Percentiles rank a stretch among this genome's conserved stretches.
Conservation (phyloP, 1,284 basidiomycete genomes). For the Ustilago crameri region DNA sequence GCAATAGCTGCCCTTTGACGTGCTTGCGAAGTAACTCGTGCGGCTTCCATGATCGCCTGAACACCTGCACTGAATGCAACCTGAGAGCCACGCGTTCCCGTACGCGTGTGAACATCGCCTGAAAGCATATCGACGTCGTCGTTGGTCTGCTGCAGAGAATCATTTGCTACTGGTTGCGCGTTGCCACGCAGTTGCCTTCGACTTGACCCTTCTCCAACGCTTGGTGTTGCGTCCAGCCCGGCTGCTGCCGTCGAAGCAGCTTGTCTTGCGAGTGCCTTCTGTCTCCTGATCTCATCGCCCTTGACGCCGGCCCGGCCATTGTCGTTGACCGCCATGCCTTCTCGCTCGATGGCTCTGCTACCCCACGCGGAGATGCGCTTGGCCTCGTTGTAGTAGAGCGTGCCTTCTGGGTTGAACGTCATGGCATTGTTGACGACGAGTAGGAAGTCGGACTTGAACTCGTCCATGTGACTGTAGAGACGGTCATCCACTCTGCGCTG, state of each 20-base stretch:
- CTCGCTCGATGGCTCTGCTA: conserved; percentile 55
- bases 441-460: conserved; percentile 59
- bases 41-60: conserved; percentile 44
- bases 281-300: conserved; percentile 32
- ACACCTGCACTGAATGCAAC: conserved; percentile 39
- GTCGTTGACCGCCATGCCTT: conserved; percentile 57
- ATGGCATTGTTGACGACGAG: conserved; percentile 62
- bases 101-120: conserved; percentile 15
- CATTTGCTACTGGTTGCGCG: conserved; percentile 11
- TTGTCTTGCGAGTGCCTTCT: conserved; percentile 34
- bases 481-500: conserved; percentile 63
- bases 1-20: conserved; percentile 37
- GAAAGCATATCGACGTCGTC: conserved; percentile 5
- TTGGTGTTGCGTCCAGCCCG: background rate
- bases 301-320: conserved; percentile 44
- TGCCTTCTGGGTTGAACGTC: conserved; percentile 62
- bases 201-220: conserved; percentile 6
- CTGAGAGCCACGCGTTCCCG: conserved; percentile 17
- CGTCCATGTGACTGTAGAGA: conserved; percentile 51
- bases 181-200: conserved; percentile 29
- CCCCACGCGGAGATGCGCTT: conserved; percentile 60
- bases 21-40: conserved; percentile 33
- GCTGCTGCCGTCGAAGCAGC: conserved; percentile 9
- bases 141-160: conserved; percentile 5
- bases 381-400: conserved; percentile 63